phyloP scores from a whole-genome alignment of 768 basidiomycete species.

The Pleurotus djamor region DNA sequence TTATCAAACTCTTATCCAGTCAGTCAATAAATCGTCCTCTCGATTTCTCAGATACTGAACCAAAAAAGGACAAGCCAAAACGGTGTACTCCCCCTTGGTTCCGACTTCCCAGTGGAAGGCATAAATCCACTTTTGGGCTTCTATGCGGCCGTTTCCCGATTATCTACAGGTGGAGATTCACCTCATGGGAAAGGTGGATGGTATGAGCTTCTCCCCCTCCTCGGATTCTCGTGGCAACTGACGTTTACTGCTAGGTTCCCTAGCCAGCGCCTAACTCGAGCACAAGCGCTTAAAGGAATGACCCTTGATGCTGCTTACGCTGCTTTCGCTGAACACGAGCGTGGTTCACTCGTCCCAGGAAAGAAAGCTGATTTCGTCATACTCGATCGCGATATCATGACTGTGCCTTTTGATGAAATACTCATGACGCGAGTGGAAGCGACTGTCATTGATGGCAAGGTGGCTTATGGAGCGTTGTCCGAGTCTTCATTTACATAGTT shows the following conservation, averaged over 20 bases:
- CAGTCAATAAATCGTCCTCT: conserved; percentile 15
- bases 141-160: conserved; percentile 82
- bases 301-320: conserved; percentile 90
- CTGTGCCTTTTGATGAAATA: conserved; percentile 47
- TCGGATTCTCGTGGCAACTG: background rate
- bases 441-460: conserved; percentile 63
- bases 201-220: conserved; percentile 36
- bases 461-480: conserved; percentile 47
- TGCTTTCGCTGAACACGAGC: conserved; percentile 66
- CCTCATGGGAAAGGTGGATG: conserved; percentile 86
- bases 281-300: conserved; percentile 87
- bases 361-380: conserved; percentile 90
- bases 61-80: conserved; percentile 43
- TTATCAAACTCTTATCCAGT: conserved; percentile 78
- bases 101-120: conserved; percentile 92
- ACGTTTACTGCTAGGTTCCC: conserved; percentile 57
- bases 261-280: conserved; percentile 70
- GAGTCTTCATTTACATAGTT: too few species aligned
- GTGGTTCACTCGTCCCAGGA: conserved; percentile 73
- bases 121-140: conserved; percentile 90
- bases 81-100: conserved; percentile 76
- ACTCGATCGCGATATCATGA: conserved; percentile 80
- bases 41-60: background rate
- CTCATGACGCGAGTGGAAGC: conserved; percentile 53
- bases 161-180: conserved; percentile 65